These are phyloP conservation scores for Arthroderma uncinatum DNA, from an alignment of 2,329 filamentous ascomycete species.

Conservation along the genomic window DNA sequence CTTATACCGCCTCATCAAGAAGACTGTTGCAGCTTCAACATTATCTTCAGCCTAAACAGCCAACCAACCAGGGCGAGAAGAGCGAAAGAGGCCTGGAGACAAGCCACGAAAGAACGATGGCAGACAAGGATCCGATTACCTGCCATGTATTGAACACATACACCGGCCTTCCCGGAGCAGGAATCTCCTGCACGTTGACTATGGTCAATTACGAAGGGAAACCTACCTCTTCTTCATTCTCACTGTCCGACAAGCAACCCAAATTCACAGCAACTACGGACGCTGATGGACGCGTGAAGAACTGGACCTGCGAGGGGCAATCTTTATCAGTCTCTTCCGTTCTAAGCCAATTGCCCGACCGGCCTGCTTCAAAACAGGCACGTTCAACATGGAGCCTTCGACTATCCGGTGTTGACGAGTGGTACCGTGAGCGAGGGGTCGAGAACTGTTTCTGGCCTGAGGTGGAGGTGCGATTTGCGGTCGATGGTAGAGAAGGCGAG, in stretches of 20 bases:
- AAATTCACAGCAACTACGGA: constrained; percentile 34
- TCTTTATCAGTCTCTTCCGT: constrained; percentile 16
- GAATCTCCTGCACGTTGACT: constrained; percentile 40
- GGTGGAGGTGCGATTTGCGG: constrained; percentile 41
- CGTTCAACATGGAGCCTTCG: constrained; percentile 38
- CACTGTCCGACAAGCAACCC: constrained; percentile 14
- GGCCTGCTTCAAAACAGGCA: constrained; percentile 19
- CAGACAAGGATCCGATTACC: constrained; percentile 36
- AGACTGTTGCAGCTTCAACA: neutral
- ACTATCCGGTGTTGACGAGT: constrained; percentile 35
- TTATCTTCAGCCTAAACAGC: neutral
- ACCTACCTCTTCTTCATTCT: neutral
- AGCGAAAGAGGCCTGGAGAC: neutral
- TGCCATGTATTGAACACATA: constrained; percentile 42
- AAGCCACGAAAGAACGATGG: constrained; percentile 6
- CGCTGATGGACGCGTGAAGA: constrained; percentile 37
- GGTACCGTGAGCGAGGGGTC: constrained; percentile 36
- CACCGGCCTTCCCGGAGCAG: constrained; percentile 34
- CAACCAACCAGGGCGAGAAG: neutral
- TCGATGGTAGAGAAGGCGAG: constrained; percentile 33
- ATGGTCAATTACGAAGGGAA: constrained; percentile 46
- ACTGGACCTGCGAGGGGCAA: constrained; percentile 26
- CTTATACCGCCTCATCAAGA: neutral
- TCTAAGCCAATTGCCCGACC: constrained; percentile 6
- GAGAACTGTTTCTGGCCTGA: constrained; percentile 42